Base-by-base conservation (phyloP, 306 rosid species). In the Mimosa pudica region DNA sequence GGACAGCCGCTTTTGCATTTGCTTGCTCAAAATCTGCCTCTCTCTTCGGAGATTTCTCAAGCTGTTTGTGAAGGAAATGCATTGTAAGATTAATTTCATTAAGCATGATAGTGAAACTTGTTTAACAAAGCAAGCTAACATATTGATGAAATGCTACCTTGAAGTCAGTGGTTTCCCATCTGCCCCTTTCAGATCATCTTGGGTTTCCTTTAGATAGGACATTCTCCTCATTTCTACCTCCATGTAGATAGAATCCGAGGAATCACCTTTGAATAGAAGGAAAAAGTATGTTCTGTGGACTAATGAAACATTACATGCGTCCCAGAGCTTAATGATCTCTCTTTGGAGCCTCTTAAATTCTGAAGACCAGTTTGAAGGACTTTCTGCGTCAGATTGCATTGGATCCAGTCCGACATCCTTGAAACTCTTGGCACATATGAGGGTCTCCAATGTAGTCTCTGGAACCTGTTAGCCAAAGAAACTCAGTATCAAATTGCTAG, bases 261-360 rank as follows among this genome's bases (percentile, higher is more conserved):
- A 86, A 68, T 94, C 98, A 55, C 98, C 97, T 79, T 83, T 82
- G 84, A 94, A 88, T 71, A 92, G 87, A 75, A 92, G 94, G 85
- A 89, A 92, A 89, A 94, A 94, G 84, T 91, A 94, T 74, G 98
- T 94, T 74, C 98, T 91, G 84, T 94, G 97, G 81, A 94, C 91
- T 89, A 94, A 86, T 46, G 98, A 89, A 80, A 91, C 88, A 60
- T 94, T 88, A 79, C 97, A 94, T 75, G 88, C 89, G 74, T 92
- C 88, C 97, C 98, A 94, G 44, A 92, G 90, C 77, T 89, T 90
- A 58, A 94, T 75, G 61, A 92, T 89, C 86, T 92, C 97, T 49
- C 84, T 84, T 86, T 91, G 98, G 51, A 88, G 89, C 86, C 86
- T 91, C 83, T 77, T 83, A 78, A 94, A 94, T 83, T 94, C 93